Percentiles rank a stretch among this genome's conserved stretches.
phyloP scores from a whole-genome alignment of 768 basidiomycete genomes.

The Trametes cingulata region DNA sequence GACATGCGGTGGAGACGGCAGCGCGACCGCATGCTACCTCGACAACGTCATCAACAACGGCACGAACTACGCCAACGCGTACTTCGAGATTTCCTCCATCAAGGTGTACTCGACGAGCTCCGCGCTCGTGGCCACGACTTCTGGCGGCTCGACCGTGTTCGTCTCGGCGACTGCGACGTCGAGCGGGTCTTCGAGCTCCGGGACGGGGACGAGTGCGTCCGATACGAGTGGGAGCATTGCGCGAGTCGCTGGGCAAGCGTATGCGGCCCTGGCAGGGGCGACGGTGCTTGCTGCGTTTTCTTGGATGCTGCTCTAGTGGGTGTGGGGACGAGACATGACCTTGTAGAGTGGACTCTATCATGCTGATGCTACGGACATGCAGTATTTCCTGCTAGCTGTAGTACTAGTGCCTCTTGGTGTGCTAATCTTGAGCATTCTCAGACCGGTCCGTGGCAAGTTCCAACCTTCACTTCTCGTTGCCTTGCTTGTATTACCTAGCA shows the following conservation, averaged over 20 bases:
- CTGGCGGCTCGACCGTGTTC: conserved; percentile 8
- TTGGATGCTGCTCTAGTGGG: conserved; percentile 1
- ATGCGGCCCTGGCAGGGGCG: conserved; percentile 5
- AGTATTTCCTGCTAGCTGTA: too few relatives aligned
- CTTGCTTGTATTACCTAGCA: too few relatives aligned
- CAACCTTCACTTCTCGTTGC: too few relatives aligned
- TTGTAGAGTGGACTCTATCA: neutral
- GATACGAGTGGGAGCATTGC: neutral
- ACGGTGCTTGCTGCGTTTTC: conserved; percentile 8
- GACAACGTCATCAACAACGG: conserved; percentile 51
- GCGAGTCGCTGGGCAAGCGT: neutral
- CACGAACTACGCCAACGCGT: conserved; percentile 47
- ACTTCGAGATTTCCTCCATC: conserved; percentile 63
- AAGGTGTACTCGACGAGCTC: conserved; percentile 47
- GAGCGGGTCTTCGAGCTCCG: neutral
- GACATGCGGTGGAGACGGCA: conserved; percentile 40
- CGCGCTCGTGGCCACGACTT: conserved; percentile 9
- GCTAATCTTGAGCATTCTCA: too few relatives aligned
- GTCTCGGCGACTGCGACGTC: conserved; percentile 17
- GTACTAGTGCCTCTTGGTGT: too few relatives aligned
- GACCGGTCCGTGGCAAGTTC: too few relatives aligned
- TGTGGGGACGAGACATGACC: neutral
- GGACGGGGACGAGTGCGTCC: neutral
- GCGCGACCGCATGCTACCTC: conserved; percentile 49
- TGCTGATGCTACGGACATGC: neutral